phyloP scores from a whole-genome alignment of 2,329 filamentous ascomycete genomes.

The Alternaria sp. region DNA sequence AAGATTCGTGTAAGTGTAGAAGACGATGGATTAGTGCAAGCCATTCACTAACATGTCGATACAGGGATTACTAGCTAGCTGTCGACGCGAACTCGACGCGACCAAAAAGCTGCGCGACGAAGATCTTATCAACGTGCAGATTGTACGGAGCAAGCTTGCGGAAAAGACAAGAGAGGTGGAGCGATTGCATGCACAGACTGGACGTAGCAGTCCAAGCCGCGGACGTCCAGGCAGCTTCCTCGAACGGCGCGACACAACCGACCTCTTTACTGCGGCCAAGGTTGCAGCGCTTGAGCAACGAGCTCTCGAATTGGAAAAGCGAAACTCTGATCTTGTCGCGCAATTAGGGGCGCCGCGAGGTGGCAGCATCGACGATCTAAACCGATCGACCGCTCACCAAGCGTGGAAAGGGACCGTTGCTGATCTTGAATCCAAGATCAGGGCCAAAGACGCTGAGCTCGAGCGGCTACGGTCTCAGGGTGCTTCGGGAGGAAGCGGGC shows the following conservation, averaged over 20 bases:
- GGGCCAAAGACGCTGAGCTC: conserved; percentile 40
- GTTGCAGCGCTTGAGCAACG: conserved; percentile 52
- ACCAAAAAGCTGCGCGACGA: conserved; percentile 52
- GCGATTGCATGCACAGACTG: conserved; percentile 27
- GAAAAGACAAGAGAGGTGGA: conserved; percentile 49
- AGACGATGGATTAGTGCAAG: not conserved
- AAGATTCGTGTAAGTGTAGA: conserved; percentile 43
- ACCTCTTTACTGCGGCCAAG: conserved; percentile 52
- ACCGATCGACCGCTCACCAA: conserved; percentile 43
- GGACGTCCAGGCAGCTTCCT: conserved; percentile 40
- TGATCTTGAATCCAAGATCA: conserved; percentile 38
- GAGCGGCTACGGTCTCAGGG: conserved; percentile 20
- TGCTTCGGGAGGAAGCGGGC: conserved; percentile 5
- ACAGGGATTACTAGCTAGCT: conserved; percentile 46
- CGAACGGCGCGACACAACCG: conserved; percentile 45
- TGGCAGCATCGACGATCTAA: conserved; percentile 40
- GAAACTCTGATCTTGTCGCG: conserved; percentile 45
- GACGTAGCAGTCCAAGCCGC: conserved; percentile 32
- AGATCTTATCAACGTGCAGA: conserved; percentile 50
- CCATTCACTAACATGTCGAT: conserved; percentile 1
- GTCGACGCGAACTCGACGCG: conserved; percentile 48
- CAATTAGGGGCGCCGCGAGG: conserved; percentile 40
- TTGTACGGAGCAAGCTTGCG: conserved; percentile 49
- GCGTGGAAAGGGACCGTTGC: conserved; percentile 45
- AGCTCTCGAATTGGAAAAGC: conserved; percentile 50